phyloP scores from a whole-genome alignment of 2,329 filamentous ascomycete genomes.

The Aureobasidium sp. region DNA sequence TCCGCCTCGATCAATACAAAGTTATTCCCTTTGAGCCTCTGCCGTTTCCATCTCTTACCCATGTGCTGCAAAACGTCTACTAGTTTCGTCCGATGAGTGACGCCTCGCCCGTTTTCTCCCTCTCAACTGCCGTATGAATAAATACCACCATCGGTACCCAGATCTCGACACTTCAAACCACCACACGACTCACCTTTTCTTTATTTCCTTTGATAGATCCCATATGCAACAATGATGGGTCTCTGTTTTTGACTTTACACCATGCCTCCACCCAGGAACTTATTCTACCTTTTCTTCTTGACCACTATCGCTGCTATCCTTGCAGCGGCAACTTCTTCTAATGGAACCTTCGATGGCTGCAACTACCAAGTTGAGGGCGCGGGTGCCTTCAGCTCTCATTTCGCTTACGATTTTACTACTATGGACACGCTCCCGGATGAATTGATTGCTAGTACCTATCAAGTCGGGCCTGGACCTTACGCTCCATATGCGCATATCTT shows the following conservation, averaged over 20 bases:
- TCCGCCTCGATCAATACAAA: not conserved
- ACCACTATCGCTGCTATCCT: not conserved
- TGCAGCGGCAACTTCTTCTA: not conserved
- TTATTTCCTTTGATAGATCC: not conserved
- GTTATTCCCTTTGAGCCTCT: not conserved
- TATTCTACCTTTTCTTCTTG: not conserved
- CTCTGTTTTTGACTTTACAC: not conserved
- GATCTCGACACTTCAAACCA: not conserved
- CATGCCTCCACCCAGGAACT: not conserved
- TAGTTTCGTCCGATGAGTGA: not conserved
- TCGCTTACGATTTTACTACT: slow-evolving; percentile 12
- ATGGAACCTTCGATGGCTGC: not conserved
- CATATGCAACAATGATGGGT: not conserved
- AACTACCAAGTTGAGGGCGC: slow-evolving; percentile 6
- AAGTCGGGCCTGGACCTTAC: slow-evolving; percentile 7
- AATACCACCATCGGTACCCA: not conserved
- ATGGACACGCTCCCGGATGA: slow-evolving; percentile 4
- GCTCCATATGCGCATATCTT: slow-evolving; percentile 13
- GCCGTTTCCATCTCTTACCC: not conserved
- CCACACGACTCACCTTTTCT: no score
- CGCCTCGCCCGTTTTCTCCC: not conserved
- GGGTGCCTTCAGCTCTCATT: slow-evolving; percentile 11
- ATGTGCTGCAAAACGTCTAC: slow-evolving; percentile 7
- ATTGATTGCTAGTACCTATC: slow-evolving; percentile 9
- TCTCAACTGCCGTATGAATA: not conserved